Evolutionary conservation across 2,329 filamentous ascomycete genomes (phyloP).

Genomic region (Fusarium torreyae): DNA sequence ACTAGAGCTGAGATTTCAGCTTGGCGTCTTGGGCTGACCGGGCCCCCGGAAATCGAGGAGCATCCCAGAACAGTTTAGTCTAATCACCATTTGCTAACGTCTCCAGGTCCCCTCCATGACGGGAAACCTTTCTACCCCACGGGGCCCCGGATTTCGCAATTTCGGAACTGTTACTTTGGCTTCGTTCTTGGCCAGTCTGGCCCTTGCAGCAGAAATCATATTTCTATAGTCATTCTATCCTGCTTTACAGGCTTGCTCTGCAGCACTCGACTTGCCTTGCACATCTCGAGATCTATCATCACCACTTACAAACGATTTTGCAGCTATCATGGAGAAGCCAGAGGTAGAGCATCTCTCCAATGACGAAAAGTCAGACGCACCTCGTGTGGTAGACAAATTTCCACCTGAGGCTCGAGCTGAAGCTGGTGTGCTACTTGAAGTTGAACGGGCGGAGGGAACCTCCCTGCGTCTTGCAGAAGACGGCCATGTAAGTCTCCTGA

Average conservation of each 20-base stretch:
- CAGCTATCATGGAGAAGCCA: conserved; percentile 34
- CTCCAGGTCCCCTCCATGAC: background rate
- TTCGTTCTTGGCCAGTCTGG: background rate
- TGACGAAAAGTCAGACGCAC: conserved; percentile 15
- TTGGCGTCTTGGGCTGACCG: background rate
- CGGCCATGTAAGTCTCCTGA: conserved; percentile 27
- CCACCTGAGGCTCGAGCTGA: conserved; percentile 34
- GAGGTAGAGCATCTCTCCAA: conserved; percentile 37
- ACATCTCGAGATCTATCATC: background rate
- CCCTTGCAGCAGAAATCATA: background rate
- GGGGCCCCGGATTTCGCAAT: conserved; percentile 37
- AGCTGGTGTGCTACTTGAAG: conserved; percentile 30
- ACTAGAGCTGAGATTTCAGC: background rate
- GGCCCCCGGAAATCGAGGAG: background rate
- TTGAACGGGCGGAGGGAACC: conserved; percentile 11
- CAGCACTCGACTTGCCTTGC: conserved; percentile 11
- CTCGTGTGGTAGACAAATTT: conserved; percentile 10
- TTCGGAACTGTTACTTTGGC: conserved; percentile 23
- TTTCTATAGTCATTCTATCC: conserved; percentile 18
- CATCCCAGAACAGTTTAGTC: background rate
- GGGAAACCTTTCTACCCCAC: conserved; percentile 14
- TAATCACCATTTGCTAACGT: background rate
- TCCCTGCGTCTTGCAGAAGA: conserved; percentile 36
- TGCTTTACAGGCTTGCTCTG: background rate
- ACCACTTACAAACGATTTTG: background rate